Evolutionary conservation across 2,329 filamentous ascomycete genomes (phyloP).

Genomic region (Hypomyces perniciosus): DNA sequence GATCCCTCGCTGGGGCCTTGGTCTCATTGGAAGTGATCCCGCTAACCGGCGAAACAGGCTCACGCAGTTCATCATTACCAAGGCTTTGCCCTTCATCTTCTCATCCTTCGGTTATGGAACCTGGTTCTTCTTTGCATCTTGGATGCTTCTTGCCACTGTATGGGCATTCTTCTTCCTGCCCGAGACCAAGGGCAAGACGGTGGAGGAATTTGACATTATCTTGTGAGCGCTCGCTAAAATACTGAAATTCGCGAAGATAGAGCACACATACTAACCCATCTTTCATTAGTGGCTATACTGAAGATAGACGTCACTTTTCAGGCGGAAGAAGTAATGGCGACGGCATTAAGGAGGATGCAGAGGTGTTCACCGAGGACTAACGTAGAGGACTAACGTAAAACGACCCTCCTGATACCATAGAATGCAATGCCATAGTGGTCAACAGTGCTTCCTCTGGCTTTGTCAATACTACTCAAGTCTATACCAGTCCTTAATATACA

Average conservation of each 20-base stretch:
- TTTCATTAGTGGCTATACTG: constrained; percentile 1
- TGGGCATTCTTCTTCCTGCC: constrained; percentile 49
- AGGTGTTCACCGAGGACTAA: constrained; percentile 7
- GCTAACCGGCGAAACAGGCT: constrained; percentile 17
- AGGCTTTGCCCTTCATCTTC: constrained; percentile 40
- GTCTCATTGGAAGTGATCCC: background rate
- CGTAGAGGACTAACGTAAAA: too few relatives aligned
- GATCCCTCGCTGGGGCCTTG: background rate
- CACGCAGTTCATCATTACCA: constrained; percentile 38
- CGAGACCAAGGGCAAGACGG: constrained; percentile 48
- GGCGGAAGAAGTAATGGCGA: background rate
- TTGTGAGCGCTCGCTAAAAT: constrained; percentile 17
- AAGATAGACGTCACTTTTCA: constrained; percentile 4
- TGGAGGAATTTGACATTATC: constrained; percentile 45
- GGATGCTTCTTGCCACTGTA: constrained; percentile 41
- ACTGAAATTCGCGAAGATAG: too few relatives aligned
- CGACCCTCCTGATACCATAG: too few relatives aligned
- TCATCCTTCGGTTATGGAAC: constrained; percentile 41
- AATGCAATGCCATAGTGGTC: too few relatives aligned
- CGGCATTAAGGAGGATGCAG: constrained; percentile 5
- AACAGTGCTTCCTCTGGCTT: too few relatives aligned
- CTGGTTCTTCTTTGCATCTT: constrained; percentile 52
- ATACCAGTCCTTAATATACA: too few relatives aligned
- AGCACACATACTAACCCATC: background rate
- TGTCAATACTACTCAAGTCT: too few relatives aligned